Percentiles rank a stretch among this genome's conserved stretches.
These are phyloP conservation scores for Penicillium desertorum DNA, from an alignment of 495 filamentous ascomycete species.

Conservation along the genomic window DNA sequence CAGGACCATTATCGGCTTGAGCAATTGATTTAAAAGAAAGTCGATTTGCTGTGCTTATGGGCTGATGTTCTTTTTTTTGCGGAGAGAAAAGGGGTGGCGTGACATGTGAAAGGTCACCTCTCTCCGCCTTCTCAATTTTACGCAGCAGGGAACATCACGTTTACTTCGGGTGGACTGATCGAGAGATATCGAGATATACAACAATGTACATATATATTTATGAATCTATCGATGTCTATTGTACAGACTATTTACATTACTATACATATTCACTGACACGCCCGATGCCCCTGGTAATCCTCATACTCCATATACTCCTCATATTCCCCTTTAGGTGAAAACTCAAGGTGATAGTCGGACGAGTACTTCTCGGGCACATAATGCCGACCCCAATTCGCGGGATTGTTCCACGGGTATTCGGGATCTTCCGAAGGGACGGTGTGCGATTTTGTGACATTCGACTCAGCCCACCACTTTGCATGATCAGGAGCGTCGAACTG, in stretches of 20 bases:
- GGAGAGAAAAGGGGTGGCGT: slow-evolving; percentile 32
- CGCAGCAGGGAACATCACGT: slow-evolving; percentile 12
- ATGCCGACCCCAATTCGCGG: slow-evolving; percentile 2
- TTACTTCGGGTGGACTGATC: not conserved
- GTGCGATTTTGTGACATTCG: not conserved
- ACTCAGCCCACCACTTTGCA: slow-evolving; percentile 8
- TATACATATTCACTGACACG: slow-evolving; percentile 2
- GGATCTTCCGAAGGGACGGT: slow-evolving; percentile 2
- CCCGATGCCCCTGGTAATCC: not conserved
- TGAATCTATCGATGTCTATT: slow-evolving; percentile 1
- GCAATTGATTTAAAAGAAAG: slow-evolving; percentile 12
- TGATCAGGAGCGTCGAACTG: not conserved
- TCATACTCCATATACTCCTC: not conserved
- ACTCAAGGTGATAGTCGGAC: slow-evolving; percentile 4
- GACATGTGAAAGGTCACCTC: slow-evolving; percentile 38
- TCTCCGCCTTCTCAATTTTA: slow-evolving; percentile 22
- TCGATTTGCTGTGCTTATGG: slow-evolving; percentile 18
- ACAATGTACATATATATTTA: not conserved
- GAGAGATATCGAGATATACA: not conserved
- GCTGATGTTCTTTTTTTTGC: slow-evolving; percentile 21
- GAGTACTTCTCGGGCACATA: slow-evolving; percentile 8
- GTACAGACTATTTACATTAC: slow-evolving; percentile 12
- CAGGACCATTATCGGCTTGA: slow-evolving; percentile 5
- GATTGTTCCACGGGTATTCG: not conserved
- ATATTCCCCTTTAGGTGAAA: not conserved